Evolutionary conservation across 2,329 filamentous ascomycete species (phyloP).

Genomic region (Epicoccum sorghinum): DNA sequence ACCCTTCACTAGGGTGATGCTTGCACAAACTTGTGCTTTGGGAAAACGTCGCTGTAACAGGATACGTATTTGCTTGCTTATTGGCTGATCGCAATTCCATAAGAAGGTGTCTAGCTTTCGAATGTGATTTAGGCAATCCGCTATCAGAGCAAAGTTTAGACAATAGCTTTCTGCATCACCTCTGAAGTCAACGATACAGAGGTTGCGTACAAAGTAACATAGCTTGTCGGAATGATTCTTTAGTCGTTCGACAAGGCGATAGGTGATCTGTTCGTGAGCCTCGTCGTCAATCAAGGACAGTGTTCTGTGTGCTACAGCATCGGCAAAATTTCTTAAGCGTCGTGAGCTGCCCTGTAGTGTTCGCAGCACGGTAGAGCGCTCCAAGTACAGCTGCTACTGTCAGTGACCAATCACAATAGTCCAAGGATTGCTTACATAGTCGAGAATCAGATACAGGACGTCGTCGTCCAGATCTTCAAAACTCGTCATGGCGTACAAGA

Average conservation of each 20-base stretch:
- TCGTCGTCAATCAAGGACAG: slow-evolving; percentile 20
- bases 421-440: slow-evolving; percentile 18
- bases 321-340: slow-evolving; percentile 21
- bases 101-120: slow-evolving; percentile 16
- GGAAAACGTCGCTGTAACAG: slow-evolving; percentile 17
- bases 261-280: slow-evolving; percentile 16
- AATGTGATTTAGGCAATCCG: slow-evolving; percentile 11
- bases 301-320: slow-evolving; percentile 18
- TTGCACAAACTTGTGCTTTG: slow-evolving; percentile 10
- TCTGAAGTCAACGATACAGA: slow-evolving; percentile 21
- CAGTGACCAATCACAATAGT: slow-evolving; percentile 3
- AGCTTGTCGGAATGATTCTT: slow-evolving; percentile 15
- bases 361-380: slow-evolving; percentile 11
- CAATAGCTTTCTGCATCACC: slow-evolving; percentile 25
- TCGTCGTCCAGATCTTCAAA: slow-evolving; percentile 25
- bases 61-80: slow-evolving; percentile 1
- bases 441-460: slow-evolving; percentile 22
- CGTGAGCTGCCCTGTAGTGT: slow-evolving; percentile 15
- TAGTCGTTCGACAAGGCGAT: slow-evolving; percentile 20
- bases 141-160: slow-evolving; percentile 19
- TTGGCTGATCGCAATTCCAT: slow-evolving; percentile 19
- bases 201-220: slow-evolving; percentile 15
- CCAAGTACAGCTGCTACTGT: slow-evolving; percentile 11
- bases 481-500: slow-evolving; percentile 6
- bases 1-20: slow-evolving; percentile 4